Evolutionary conservation across 129 eudicot species (phyloP).

Genomic region (Escallonia herrerae): DNA sequence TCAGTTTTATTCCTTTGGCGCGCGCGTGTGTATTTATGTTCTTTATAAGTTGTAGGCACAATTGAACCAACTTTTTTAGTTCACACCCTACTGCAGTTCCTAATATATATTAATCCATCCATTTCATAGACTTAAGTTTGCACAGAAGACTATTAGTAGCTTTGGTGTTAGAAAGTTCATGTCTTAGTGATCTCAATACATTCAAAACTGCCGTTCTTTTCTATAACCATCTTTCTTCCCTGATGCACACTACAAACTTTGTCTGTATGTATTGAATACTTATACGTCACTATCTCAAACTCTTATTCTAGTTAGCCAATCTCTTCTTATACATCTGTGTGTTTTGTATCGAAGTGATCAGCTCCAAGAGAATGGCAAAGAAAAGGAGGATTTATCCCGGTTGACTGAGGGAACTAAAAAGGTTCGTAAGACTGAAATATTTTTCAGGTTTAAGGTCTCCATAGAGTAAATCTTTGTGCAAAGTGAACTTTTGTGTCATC

Average conservation of each 20-base stretch:
- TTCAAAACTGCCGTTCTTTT: no score
- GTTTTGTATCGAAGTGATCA: slow-evolving; percentile 30
- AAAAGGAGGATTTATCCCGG: slow-evolving; percentile 14
- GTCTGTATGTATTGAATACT: no score
- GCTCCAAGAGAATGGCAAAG: slow-evolving; percentile 40
- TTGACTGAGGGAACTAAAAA: slow-evolving; percentile 39
- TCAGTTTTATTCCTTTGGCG: no score
- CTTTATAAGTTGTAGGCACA: neutral
- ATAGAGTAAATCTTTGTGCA: neutral
- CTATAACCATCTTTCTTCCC: no score
- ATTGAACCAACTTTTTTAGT: no score
- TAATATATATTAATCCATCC: neutral
- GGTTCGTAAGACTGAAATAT: slow-evolving; percentile 30
- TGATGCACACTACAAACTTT: no score
- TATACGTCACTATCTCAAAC: no score
- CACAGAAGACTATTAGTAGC: no score
- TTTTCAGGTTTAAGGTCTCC: no score
- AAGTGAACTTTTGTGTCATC: neutral
- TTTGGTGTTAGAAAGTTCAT: no score
- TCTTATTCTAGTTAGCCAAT: neutral
- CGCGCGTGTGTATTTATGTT: neutral
- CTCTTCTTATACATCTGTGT: slow-evolving; percentile 2
- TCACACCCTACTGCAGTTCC: neutral
- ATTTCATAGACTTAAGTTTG: no score
- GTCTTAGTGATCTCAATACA: no score